phyloP scores from a whole-genome alignment of 208 protist species.

The Leishmania tarentolae region DNA sequence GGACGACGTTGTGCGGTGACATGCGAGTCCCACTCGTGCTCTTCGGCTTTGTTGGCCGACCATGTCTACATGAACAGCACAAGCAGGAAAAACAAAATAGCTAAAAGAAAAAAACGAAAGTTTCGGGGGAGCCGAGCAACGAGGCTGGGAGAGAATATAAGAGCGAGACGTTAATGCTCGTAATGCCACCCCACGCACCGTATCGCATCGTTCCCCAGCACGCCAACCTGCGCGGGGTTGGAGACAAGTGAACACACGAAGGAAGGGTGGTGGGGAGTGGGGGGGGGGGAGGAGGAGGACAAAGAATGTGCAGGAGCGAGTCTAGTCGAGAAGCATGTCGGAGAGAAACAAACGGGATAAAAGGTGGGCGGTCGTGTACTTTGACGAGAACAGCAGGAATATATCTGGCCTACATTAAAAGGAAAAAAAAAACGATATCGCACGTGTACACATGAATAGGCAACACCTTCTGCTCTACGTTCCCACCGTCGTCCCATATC shows the following conservation, averaged over 20 bases:
- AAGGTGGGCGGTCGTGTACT: not conserved
- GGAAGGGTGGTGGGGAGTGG: too few relatives aligned
- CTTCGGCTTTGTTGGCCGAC: not conserved
- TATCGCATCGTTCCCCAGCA: not conserved
- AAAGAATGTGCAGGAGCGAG: not conserved
- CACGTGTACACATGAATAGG: too few relatives aligned
- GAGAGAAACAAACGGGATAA: not conserved
- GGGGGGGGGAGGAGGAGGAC: too few relatives aligned
- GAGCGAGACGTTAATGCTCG: not conserved
- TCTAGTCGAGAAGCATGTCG: not conserved
- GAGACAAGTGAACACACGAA: too few relatives aligned
- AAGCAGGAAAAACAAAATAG: not conserved
- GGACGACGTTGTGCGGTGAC: not conserved
- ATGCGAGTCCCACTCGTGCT: not conserved
- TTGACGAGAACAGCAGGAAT: not conserved
- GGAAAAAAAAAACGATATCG: not conserved
- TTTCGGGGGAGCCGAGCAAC: not conserved
- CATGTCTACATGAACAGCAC: not conserved
- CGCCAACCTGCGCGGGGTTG: too few relatives aligned
- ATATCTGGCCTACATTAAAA: not conserved
- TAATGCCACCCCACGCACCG: not conserved
- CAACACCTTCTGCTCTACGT: not conserved
- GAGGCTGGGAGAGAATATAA: not conserved
- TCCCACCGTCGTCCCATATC: not conserved
- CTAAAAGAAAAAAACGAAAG: not conserved